Percentiles rank a stretch among this genome's conserved stretches.
Evolutionary conservation across 164 flowering plant species (phyloP).

Genomic region (Buxus sempervirens): DNA sequence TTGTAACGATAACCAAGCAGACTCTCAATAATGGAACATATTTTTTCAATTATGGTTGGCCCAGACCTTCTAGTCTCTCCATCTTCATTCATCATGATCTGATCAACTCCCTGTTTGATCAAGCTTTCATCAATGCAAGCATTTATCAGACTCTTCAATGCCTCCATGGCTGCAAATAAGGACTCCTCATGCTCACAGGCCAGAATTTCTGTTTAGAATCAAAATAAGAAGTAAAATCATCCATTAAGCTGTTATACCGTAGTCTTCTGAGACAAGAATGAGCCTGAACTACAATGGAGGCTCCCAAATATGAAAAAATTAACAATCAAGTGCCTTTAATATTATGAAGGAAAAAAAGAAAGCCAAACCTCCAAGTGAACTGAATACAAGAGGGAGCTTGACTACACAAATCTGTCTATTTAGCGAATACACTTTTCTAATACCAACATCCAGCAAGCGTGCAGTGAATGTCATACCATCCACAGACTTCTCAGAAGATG

Average conservation of each 20-base stretch:
- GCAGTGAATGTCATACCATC: slow-evolving; percentile 73
- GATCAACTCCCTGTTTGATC: slow-evolving; percentile 74
- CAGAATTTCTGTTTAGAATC: slow-evolving; percentile 58
- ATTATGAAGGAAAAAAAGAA: neutral
- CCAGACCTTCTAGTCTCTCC: slow-evolving; percentile 38
- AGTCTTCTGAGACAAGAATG: slow-evolving; percentile 2
- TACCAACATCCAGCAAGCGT: slow-evolving; percentile 77
- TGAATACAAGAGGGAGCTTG: slow-evolving; percentile 76
- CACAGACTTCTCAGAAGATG: slow-evolving; percentile 54
- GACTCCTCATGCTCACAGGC: slow-evolving; percentile 83
- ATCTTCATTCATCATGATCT: slow-evolving; percentile 26
- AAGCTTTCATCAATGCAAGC: slow-evolving; percentile 72
- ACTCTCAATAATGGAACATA: slow-evolving; percentile 75
- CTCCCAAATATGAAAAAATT: neutral
- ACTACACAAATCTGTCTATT: slow-evolving; percentile 57
- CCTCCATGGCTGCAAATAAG: slow-evolving; percentile 56
- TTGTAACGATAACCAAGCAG: slow-evolving; percentile 70
- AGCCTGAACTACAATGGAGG: too few relatives aligned
- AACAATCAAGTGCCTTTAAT: neutral
- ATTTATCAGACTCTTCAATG: slow-evolving; percentile 60
- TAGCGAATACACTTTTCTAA: slow-evolving; percentile 53
- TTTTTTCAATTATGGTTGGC: slow-evolving; percentile 76
- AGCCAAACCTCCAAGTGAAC: slow-evolving; percentile 68
- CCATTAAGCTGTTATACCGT: neutral
- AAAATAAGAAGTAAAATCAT: neutral